phyloP scores from a whole-genome alignment of 148 eudicot genomes.

The Rhododendron vialii region DNA sequence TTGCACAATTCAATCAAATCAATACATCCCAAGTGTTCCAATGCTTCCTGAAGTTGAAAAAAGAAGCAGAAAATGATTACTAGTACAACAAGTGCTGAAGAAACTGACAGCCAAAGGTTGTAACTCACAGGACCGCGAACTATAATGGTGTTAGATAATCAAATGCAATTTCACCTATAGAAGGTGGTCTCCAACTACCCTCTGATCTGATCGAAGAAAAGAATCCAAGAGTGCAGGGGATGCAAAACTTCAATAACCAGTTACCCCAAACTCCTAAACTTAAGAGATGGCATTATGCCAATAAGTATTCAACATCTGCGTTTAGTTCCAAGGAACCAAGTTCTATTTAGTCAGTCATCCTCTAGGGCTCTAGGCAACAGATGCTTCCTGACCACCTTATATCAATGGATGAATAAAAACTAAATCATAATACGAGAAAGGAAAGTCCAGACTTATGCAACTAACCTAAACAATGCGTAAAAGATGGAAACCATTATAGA shows the following conservation, averaged over 20 bases:
- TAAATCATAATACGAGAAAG: no score
- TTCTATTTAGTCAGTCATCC: background rate
- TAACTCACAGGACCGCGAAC: background rate
- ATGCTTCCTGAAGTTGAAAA: constrained; percentile 58
- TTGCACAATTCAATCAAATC: constrained; percentile 82
- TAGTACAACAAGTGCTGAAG: background rate
- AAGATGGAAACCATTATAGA: background rate
- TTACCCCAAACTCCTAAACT: background rate
- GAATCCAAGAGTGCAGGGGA: background rate
- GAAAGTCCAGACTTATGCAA: background rate
- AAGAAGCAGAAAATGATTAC: constrained; percentile 1
- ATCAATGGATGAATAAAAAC: background rate
- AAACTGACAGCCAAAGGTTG: background rate
- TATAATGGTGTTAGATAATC: background rate
- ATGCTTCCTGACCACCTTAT: background rate
- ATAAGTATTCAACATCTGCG: background rate
- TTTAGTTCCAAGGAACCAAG: background rate
- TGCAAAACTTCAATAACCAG: background rate
- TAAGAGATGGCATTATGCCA: background rate
- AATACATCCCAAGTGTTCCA: constrained; percentile 78
- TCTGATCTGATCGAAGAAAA: background rate
- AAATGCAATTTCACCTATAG: background rate
- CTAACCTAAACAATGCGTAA: background rate
- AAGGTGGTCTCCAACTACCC: background rate
- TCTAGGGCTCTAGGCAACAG: background rate